A percentile compares a stretch with the other conserved stretches of the same genome.
These are phyloP conservation scores for Eimeria mitis DNA, from an alignment of 169 alveolate genomes.

Conservation along the genomic window DNA sequence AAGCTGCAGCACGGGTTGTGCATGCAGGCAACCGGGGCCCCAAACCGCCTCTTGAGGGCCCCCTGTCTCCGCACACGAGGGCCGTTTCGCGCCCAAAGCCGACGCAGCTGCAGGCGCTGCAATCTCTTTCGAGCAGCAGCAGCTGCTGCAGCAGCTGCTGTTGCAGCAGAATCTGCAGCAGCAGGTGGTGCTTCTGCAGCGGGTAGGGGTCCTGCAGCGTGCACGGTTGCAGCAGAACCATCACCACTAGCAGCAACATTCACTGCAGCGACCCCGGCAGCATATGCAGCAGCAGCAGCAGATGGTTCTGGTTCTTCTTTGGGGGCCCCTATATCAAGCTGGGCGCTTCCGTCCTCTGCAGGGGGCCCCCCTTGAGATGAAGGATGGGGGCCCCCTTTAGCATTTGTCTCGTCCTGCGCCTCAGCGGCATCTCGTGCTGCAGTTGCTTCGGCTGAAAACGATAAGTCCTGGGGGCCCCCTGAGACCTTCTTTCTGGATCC, in stretches of 20 bases:
- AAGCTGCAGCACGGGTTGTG: slow-evolving; percentile 1
- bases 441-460: background rate
- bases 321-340: background rate
- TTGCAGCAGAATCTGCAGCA: background rate
- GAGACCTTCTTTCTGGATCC: no score
- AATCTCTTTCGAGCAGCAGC: slow-evolving; percentile 11
- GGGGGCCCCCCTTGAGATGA: no score
- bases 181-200: background rate
- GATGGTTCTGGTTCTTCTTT: background rate
- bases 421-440: background rate
- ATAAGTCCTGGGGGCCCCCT: background rate
- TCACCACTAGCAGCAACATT: background rate
- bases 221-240: background rate
- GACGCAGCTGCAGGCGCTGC: background rate
- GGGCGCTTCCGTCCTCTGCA: no score
- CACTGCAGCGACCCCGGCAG: no score
- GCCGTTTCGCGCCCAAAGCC: background rate
- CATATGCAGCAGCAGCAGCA: slow-evolving; percentile 6
- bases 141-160: slow-evolving; percentile 3
- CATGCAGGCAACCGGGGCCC: slow-evolving; percentile 13
- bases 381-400: background rate
- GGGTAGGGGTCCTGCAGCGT: background rate
- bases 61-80: background rate
- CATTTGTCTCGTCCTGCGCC: background rate
- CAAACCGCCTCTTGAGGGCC: background rate